Evolutionary conservation across 2,329 filamentous ascomycete genomes (phyloP).

Genomic region (Orbilia blumenaviensis): DNA sequence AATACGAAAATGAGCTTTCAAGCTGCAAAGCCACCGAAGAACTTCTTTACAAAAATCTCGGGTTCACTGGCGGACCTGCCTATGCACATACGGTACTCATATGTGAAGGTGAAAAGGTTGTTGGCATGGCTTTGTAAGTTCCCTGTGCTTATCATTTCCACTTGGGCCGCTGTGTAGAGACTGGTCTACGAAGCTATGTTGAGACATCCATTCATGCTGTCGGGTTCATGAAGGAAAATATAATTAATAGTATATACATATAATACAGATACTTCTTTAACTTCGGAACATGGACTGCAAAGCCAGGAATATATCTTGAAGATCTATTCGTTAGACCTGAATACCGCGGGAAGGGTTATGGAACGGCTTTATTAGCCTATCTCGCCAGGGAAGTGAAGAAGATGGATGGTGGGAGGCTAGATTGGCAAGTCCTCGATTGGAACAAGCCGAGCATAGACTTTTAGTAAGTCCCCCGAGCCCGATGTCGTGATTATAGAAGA

Average conservation of each 20-base stretch:
- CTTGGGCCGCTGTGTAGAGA: no score
- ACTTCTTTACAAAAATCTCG: slow-evolving; percentile 77
- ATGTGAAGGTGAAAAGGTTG: slow-evolving; percentile 54
- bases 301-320: slow-evolving; percentile 89
- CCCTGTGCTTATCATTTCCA: slow-evolving; percentile 38
- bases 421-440: slow-evolving; percentile 94
- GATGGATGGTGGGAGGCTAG: slow-evolving; percentile 77
- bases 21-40: slow-evolving; percentile 77
- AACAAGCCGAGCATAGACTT: slow-evolving; percentile 90
- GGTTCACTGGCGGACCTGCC: slow-evolving; percentile 71
- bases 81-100: slow-evolving; percentile 57
- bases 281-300: slow-evolving; percentile 91
- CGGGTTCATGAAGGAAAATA: background rate
- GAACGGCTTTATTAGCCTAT: slow-evolving; percentile 75
- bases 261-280: slow-evolving; percentile 91
- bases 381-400: slow-evolving; percentile 81
- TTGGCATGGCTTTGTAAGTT: slow-evolving; percentile 56
- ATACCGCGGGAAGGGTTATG: slow-evolving; percentile 80
- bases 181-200: no score
- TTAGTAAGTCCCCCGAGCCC: slow-evolving; percentile 64
- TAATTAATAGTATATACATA: slow-evolving; percentile 59
- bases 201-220: no score
- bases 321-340: slow-evolving; percentile 82
- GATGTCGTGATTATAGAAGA: background rate
- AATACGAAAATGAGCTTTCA: slow-evolving; percentile 81